Percentiles rank a stretch among this genome's conserved stretches.
phyloP scores from a whole-genome alignment of 1,284 basidiomycete genomes.

The Apiotrichum mycotoxinovorans region DNA sequence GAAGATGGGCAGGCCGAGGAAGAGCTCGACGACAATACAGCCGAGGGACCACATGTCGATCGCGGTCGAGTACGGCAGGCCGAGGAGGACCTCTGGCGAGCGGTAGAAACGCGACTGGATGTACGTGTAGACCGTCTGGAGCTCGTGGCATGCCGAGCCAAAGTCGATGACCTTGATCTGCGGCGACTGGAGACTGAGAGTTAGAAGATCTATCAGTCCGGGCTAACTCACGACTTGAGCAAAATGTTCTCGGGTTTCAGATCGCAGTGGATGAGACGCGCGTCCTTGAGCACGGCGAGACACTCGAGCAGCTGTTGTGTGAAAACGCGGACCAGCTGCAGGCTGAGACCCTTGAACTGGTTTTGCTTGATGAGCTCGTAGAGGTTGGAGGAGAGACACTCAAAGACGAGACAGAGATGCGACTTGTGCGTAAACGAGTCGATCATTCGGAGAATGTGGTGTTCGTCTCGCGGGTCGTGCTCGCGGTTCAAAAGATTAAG shows the following conservation, averaged over 20 bases:
- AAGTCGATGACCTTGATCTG: slow-evolving; percentile 99
- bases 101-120: slow-evolving; percentile 99
- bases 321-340: slow-evolving; percentile 96
- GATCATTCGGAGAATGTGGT: slow-evolving; percentile 90
- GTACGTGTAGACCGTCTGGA: slow-evolving; percentile 98
- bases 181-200: slow-evolving; percentile 80
- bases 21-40: slow-evolving; percentile 97
- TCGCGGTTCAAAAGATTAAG: slow-evolving; percentile 88
- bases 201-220: not conserved
- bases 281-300: slow-evolving; percentile 87
- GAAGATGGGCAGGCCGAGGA: slow-evolving; percentile 92
- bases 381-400: slow-evolving; percentile 92
- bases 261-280: slow-evolving; percentile 95
- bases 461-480: slow-evolving; percentile 88
- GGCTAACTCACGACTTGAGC: slow-evolving; percentile 73
- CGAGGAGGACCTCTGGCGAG: slow-evolving; percentile 93
- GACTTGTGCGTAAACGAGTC: slow-evolving; percentile 97
- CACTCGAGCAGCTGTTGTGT: slow-evolving; percentile 93
- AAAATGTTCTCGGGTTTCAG: slow-evolving; percentile 96
- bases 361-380: slow-evolving; percentile 99
- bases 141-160: slow-evolving; percentile 96
- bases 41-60: slow-evolving; percentile 99
- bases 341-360: slow-evolving; percentile 95
- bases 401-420: slow-evolving; percentile 96
- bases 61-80: slow-evolving; percentile 86